Evolutionary conservation across 352 stramenopile genomes (phyloP), one percentile per base, ranked within the genome.

Genomic region (Phytophthora pinifolia): DNA sequence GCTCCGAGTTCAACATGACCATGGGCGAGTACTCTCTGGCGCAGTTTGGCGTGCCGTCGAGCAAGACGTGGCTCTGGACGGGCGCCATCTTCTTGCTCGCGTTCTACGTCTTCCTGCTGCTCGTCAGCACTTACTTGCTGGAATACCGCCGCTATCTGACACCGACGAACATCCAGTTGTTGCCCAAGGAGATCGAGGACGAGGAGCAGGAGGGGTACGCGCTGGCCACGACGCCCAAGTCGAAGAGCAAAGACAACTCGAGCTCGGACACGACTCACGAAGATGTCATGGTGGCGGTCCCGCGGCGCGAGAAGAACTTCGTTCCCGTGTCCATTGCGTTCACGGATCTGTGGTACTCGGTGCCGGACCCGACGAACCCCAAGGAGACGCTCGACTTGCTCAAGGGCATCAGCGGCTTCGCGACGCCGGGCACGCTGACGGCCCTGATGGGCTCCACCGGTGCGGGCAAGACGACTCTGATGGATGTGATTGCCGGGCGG

Each of bases 361-460:
- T 76, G 17, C 54, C 59, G 22, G 22, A 61, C 44, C 67, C 67
- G 17, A 52, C n/a, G 27, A 68, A 70, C 22, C 35, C 44, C 13
- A 67, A 74, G 31, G 47, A 67, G 83, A 43, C 55, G 89, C 50
- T 58, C 10, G 50, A 50, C 41, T 50, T 58, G 39, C 39, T 58
- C 20, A 58, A 58, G 50, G 50, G 31, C 61, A 94, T 86, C 46
- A 70, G 31, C 18, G 74, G 70, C 1, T 59, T 55, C 31, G 57
- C 65, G 9, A 13, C 29, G 8, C 72, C 72, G 0, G 95, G 88
- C 7, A 97, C 89, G 10, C 60, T 97, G 12, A 86, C 95, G 57
- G 88, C 97, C 62, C 80, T 97, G 4, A 88, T 98, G 43, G 75
- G 75, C 13, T 66, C 60, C 2, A 68, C 52, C 10, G 77, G 79